phyloP scores from a whole-genome alignment of 441 rosid genomes.

The Pelargonium exstipulatum region DNA sequence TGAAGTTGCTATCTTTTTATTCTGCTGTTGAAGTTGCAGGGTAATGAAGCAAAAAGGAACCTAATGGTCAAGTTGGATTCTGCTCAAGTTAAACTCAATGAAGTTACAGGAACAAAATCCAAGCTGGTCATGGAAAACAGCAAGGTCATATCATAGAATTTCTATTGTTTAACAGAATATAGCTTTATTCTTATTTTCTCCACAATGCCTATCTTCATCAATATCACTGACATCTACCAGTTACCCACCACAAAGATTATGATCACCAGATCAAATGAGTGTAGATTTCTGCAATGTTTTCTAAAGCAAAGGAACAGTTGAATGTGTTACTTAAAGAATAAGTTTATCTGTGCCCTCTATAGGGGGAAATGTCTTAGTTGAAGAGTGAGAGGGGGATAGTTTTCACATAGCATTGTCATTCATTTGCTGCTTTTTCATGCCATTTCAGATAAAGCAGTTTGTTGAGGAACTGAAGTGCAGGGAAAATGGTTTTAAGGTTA shows the following conservation, averaged over 20 bases:
- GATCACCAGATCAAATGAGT: background rate
- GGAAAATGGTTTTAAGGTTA: slow-evolving; percentile 50
- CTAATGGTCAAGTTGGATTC: slow-evolving; percentile 35
- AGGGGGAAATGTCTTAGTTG: no score
- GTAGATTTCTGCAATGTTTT: background rate
- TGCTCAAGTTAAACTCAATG: slow-evolving; percentile 47
- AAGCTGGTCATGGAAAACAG: slow-evolving; percentile 35
- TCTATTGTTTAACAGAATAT: background rate
- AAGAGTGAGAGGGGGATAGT: background rate
- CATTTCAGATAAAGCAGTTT: slow-evolving; percentile 47
- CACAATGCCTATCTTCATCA: no score
- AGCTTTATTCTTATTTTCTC: background rate
- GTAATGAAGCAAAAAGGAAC: slow-evolving; percentile 26
- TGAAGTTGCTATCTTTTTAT: slow-evolving; percentile 12
- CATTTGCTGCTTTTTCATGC: slow-evolving; percentile 5
- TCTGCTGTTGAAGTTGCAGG: slow-evolving; percentile 21
- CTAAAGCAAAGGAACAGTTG: background rate
- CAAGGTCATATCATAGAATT: slow-evolving; percentile 36
- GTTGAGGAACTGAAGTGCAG: slow-evolving; percentile 41
- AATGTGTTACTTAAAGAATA: background rate
- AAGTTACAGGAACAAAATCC: slow-evolving; percentile 36
- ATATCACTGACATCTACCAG: background rate
- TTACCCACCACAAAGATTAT: background rate
- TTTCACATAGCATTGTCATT: slow-evolving; percentile 7
- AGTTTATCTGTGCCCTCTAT: background rate